Evolutionary conservation across 306 rosid species (phyloP).

Genomic region (Chamaecrista fasciculata): DNA sequence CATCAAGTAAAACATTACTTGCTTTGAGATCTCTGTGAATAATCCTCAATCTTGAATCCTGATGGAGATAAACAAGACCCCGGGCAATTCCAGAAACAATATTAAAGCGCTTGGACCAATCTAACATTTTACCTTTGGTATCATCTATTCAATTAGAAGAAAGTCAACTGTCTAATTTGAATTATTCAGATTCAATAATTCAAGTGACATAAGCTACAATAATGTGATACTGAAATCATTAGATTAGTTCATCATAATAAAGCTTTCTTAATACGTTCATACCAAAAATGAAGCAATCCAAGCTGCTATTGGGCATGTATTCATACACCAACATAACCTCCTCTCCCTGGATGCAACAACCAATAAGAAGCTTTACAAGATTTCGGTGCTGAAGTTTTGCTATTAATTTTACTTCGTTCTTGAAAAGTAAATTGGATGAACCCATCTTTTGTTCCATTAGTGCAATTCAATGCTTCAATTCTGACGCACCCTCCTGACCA

Average conservation of each 20-base stretch:
- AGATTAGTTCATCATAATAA: not conserved
- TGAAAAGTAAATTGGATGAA: slow-evolving; percentile 32
- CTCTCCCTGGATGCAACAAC: slow-evolving; percentile 36
- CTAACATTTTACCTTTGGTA: not conserved
- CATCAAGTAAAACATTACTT: slow-evolving; percentile 34
- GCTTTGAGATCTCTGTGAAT: slow-evolving; percentile 40
- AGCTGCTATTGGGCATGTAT: slow-evolving; percentile 38
- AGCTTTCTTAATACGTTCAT: not conserved
- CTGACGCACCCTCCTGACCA: slow-evolving; percentile 33
- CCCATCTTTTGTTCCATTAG: slow-evolving; percentile 24
- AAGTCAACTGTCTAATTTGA: not conserved
- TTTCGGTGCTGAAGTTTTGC: slow-evolving; percentile 48
- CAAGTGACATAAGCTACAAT: not conserved
- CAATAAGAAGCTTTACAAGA: slow-evolving; percentile 47
- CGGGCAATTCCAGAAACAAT: slow-evolving; percentile 35
- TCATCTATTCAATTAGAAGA: slow-evolving; percentile 17
- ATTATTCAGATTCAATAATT: not conserved
- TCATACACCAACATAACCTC: slow-evolving; percentile 33
- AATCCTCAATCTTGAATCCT: slow-evolving; percentile 35
- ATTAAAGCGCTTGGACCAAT: slow-evolving; percentile 30
- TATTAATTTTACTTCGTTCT: slow-evolving; percentile 40
- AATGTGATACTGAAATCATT: not conserved
- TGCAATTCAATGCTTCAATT: slow-evolving; percentile 30
- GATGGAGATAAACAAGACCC: slow-evolving; percentile 38
- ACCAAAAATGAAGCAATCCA: slow-evolving; percentile 43